A percentile compares a stretch with the other conserved stretches of the same genome.
Evolutionary conservation across 2,329 filamentous ascomycete genomes (phyloP).

Genomic region (Aspergillus sp.): DNA sequence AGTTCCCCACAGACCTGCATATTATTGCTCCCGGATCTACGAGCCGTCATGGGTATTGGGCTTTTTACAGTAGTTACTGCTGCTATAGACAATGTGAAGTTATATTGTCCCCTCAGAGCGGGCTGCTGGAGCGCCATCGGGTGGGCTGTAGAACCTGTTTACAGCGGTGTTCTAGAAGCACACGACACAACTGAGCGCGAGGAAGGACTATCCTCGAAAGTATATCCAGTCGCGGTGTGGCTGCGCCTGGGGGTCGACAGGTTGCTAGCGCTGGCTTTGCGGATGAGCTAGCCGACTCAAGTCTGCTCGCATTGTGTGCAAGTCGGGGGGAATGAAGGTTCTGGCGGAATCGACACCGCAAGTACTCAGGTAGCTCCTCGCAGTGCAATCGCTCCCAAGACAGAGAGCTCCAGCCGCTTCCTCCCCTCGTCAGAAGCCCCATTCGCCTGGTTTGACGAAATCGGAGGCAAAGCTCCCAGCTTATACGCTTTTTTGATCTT

Average conservation of each 20-base stretch:
- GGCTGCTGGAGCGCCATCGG: neutral
- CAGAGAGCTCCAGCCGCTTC: slow-evolving; percentile 60
- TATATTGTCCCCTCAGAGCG: neutral
- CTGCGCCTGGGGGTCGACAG: neutral
- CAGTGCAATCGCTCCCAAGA: slow-evolving; percentile 76
- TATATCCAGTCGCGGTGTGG: neutral
- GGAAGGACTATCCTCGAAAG: neutral
- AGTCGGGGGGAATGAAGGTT: neutral
- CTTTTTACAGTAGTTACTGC: neutral
- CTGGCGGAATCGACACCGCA: neutral
- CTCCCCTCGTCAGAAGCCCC: slow-evolving; percentile 23
- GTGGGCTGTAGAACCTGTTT: neutral
- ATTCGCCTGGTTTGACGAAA: slow-evolving; percentile 19
- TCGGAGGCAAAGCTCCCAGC: slow-evolving; percentile 61
- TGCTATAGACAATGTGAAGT: neutral
- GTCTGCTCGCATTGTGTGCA: neutral
- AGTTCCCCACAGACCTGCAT: neutral
- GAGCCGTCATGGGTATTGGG: neutral
- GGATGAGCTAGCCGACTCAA: neutral
- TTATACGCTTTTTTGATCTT: slow-evolving; percentile 87
- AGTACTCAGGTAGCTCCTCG: slow-evolving; percentile 54
- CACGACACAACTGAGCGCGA: neutral
- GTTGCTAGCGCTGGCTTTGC: neutral
- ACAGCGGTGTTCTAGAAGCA: neutral
- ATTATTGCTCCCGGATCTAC: neutral